Evolutionary conservation across 139 green algal species (phyloP), one percentile per base, ranked within the genome.

Genomic region (Spirogloea muscicola): DNA sequence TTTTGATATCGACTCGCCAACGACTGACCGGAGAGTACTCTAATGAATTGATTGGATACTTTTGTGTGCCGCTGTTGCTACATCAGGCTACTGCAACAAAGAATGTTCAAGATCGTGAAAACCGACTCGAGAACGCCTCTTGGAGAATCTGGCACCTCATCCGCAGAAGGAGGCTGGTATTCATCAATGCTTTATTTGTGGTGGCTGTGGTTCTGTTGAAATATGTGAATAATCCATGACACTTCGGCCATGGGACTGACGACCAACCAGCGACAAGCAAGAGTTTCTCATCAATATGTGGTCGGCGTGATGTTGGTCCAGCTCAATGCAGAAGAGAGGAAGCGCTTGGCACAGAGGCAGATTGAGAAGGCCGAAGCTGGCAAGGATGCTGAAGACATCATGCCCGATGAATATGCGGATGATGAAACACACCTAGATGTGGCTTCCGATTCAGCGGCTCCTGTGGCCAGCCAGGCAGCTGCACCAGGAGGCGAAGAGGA

Each of bases 81-180:
- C n/a, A n/a, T 25, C 74, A 82, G 74, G 49, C 65, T 0, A 82
- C 74, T 29, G 74, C 74, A 1, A 78, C 57, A 36, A 76, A 61
- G 38, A 76, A 80, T 74, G 13, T 16, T 38, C 52, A 82, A n/a
- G 74, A 72, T 29, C 43, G 46, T 49, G 74, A 43, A 7, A 38
- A 21, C n/a, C 74, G 74, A 9, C n/a, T 82, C 49, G 74, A 82
- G 46, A 75, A 82, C 58, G 48, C 79, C 13, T 73, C 31, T 10
- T 82, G 74, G 74, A 34, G 74, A 44, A 82, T 82, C 38, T 82
- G 74, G 74, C 49, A 79, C 27, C 39, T 82, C 36, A 72, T 29
- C 1, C 40, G 74, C 9, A 40, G 63, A 6, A 76, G 79, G 74
- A 82, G 64, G 48, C 25, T 79, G 66, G 71, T 79, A 71, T 40